Base-by-base conservation (phyloP, 768 basidiomycete genomes). In the Russula olivacea region DNA sequence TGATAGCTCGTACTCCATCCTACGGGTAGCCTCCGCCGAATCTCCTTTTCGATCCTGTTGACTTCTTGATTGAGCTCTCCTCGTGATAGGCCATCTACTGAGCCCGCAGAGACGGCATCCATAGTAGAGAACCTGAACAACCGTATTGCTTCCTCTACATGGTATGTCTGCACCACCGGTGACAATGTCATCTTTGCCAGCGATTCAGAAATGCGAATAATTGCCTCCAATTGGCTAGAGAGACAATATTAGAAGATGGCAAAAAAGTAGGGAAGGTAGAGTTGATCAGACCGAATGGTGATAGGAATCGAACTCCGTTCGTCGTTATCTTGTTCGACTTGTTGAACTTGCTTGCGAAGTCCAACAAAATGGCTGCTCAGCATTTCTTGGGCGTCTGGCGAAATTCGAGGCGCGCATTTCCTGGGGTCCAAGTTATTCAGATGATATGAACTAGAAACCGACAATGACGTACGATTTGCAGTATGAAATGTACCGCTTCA, bases 121-220 rank as follows among this genome's bases (percentile, higher is more conserved):
- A 99, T 98, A 3, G 97, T 98, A 10, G 95, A 98, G 76, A 87
- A 95, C 71, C 96, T 98, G 86, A 99, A 99, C 47, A 99, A 76
- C 11, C 97, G 89, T 69, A 98, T 98, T 7, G 97, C 91, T 74
- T 99, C 97, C 74, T 98, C 95, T 25, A 98, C 96, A 69, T 99
- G 95, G 72, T 95, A 88, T 53, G 88, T 88, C 69, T 88, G 86
- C 3, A 98, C 97, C 3, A 86, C 81, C 0, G 92, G 80, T 0
- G 89, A 88, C 17, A 99, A 80, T 3, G 93, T 93, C 76, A 98
- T 83, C 71, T 98, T 99, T 14, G 96, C 95, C 21, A 98, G 79
- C 3, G 96, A 89, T 73, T 99, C 97, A 1, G 97, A 98, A 72
- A 98, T 98, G 40, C 97, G 94, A 71, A 98, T 94, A 72, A 99